Base-by-base conservation (phyloP, 129 eudicot species). In the Lonicera japonica region DNA sequence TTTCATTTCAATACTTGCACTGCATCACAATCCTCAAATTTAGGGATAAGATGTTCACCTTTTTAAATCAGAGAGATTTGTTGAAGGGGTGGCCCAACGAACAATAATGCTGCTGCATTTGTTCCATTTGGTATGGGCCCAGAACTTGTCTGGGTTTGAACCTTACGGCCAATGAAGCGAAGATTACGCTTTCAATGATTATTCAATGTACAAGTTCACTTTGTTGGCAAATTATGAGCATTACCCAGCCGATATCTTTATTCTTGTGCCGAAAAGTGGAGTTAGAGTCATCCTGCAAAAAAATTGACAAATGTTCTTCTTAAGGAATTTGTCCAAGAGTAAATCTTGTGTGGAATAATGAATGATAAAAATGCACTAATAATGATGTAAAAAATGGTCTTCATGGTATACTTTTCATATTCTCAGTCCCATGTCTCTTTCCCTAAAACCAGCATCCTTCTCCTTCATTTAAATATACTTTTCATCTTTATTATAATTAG, bases 21-120 rank as follows among this genome's bases (percentile, higher is more conserved):
- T 86, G 56, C 90, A 86, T 21, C 89, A 79, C 24, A 64, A 86
- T 61, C 78, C 87, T 13, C 23, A 48, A 19, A 62, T 77, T 3
- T 86, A 89, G 95, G 95, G 95, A n/a, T 54, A 77, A 74, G 95
- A 86, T 60, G 86, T 67, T 56, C 83, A 70, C 70, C 67, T 71
- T 12, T 86, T 86, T 66, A 82, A 74, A 43, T 86, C 95, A 12
- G 87, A 82, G 40, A 79, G 95, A 72, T 86, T 82, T 73, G 70
- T 74, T 0, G 71, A 69, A 48, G 89, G 89, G 34, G 67, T 86
- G 36, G 76, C 80, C 25, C 82, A 82, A 75, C 83, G 25, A 80
- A 84, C 65, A 72, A 75, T 21, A 77, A 77, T 60, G 61, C 70
- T 14, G 82, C 77, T 51, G 77, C 79, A 52, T 84, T 80, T 54